A percentile compares a stretch with the other conserved stretches of the same genome.
Conservation (phyloP, 2,329 filamentous ascomycete genomes). For the Epichloe sibirici region DNA sequence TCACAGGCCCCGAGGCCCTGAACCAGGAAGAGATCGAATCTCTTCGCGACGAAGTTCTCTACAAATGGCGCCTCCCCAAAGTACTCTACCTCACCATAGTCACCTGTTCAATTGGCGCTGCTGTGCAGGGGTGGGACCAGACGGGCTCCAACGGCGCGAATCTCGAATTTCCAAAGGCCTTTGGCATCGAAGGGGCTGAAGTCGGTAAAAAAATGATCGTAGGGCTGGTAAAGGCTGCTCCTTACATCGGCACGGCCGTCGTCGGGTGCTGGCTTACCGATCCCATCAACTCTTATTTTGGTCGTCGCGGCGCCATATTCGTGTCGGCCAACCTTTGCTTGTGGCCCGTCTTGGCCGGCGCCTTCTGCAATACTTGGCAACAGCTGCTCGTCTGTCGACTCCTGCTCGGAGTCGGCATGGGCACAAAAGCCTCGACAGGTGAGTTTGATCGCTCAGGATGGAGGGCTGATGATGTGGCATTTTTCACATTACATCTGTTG, state of each 20-base stretch:
- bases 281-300: slow-evolving; percentile 37
- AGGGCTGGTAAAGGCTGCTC: slow-evolving; percentile 53
- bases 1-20: slow-evolving; percentile 45
- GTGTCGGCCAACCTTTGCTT: slow-evolving; percentile 62
- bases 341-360: slow-evolving; percentile 57
- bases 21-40: slow-evolving; percentile 45
- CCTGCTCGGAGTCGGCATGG: slow-evolving; percentile 66
- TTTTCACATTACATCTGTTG: neutral
- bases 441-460: slow-evolving; percentile 8
- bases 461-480: neutral
- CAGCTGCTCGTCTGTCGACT: slow-evolving; percentile 61
- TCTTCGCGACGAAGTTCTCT: slow-evolving; percentile 48
- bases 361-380: slow-evolving; percentile 58
- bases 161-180: slow-evolving; percentile 44
- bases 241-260: slow-evolving; percentile 36
- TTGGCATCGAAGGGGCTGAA: slow-evolving; percentile 28
- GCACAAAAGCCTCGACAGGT: slow-evolving; percentile 55
- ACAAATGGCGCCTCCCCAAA: slow-evolving; percentile 55
- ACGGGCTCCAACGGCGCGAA: slow-evolving; percentile 53
- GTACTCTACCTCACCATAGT: slow-evolving; percentile 55
- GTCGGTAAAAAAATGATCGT: slow-evolving; percentile 35
- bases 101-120: slow-evolving; percentile 56
- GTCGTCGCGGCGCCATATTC: slow-evolving; percentile 49
- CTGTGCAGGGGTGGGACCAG: slow-evolving; percentile 60
- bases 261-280: slow-evolving; percentile 56